Evolutionary conservation across 371 early-diverging fungal species (phyloP).

Genomic region (Rhizomucor pusillus): DNA sequence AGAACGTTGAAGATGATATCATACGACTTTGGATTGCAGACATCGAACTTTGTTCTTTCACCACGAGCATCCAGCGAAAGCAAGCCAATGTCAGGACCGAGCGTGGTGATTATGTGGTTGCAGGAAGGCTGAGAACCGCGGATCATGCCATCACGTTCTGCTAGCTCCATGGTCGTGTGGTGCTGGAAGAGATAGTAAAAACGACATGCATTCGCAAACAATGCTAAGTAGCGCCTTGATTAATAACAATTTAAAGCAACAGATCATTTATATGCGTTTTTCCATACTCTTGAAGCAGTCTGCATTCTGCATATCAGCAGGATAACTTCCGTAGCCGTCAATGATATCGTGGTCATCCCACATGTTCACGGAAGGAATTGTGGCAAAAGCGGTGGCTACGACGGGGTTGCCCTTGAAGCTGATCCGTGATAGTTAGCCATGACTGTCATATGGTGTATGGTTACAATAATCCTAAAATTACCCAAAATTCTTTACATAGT

Average conservation of each 20-base stretch:
- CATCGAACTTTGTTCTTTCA: slow-evolving; percentile 65
- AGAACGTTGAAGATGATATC: slow-evolving; percentile 59
- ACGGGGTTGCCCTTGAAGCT: slow-evolving; percentile 39
- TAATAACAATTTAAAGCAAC: too few relatives aligned
- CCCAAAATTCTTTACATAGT: slow-evolving; percentile 71
- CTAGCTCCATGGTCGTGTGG: slow-evolving; percentile 66
- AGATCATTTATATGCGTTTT: neutral
- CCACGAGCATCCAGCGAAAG: slow-evolving; percentile 78
- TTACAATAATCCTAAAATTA: slow-evolving; percentile 12
- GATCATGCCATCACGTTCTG: slow-evolving; percentile 56
- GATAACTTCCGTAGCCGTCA: slow-evolving; percentile 85
- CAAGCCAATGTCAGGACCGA: slow-evolving; percentile 70
- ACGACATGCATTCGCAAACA: slow-evolving; percentile 60
- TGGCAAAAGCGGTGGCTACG: slow-evolving; percentile 62
- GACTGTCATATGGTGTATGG: too few relatives aligned
- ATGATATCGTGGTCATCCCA: slow-evolving; percentile 82
- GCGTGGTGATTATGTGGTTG: slow-evolving; percentile 38
- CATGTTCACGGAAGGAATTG: slow-evolving; percentile 75
- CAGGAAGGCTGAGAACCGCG: slow-evolving; percentile 21
- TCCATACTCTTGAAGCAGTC: slow-evolving; percentile 32
- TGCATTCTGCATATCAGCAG: slow-evolving; percentile 69
- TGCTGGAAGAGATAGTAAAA: slow-evolving; percentile 87
- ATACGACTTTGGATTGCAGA: slow-evolving; percentile 64
- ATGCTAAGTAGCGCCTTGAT: too few relatives aligned
- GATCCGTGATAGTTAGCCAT: too few relatives aligned